Evolutionary conservation across 306 rosid species (phyloP), one percentile per base, ranked within the genome.

Genomic region (Quercus bicolor): DNA sequence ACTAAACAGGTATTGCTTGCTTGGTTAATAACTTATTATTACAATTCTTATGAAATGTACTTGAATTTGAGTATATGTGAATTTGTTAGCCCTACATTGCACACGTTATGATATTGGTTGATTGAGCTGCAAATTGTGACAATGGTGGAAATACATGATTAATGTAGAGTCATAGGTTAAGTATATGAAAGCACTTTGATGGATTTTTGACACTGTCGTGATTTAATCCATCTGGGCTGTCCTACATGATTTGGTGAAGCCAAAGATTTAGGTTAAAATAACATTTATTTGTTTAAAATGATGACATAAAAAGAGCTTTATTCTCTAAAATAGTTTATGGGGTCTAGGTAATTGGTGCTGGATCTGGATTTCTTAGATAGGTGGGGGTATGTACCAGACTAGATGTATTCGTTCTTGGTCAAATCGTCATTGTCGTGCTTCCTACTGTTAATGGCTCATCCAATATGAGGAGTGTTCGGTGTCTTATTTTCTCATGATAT

Each of bases 1-100:
- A 75, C 91, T 40, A 85, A 80, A 24, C 89, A 89, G 97, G 98
- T 94, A 91, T 48, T 26, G 20, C 23, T 60, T 45, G 2, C 10
- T 37, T 51, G 26, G n/a, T 33, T 15, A 33, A 14, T 34, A 62
- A 2, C 5, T 72, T 57, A 0, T 21, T 10, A 0, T 40, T 40
- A 40, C 0, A 0, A 40, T 40, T 40, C 12, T 40, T 40, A 40
- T 40, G 11, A 40, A 8, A 8, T 40, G 45, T 40, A 13, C 53
- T 12, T 48, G 1, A 48, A 12, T 48, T 48, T 13, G 53, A 48
- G 53, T 48, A 3, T 11, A 11, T 48, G 5, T 10, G 16, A 12
- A 48, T 3, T 48, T 12, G 0, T 13, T 48, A 10, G 16, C 53
- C 0, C 53, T 48, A 0, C 53, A 48, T 10, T 10, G 53, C 53